Evolutionary conservation across 176 grass and related monocot species (phyloP).

Genomic region (Ensete glaucum): DNA sequence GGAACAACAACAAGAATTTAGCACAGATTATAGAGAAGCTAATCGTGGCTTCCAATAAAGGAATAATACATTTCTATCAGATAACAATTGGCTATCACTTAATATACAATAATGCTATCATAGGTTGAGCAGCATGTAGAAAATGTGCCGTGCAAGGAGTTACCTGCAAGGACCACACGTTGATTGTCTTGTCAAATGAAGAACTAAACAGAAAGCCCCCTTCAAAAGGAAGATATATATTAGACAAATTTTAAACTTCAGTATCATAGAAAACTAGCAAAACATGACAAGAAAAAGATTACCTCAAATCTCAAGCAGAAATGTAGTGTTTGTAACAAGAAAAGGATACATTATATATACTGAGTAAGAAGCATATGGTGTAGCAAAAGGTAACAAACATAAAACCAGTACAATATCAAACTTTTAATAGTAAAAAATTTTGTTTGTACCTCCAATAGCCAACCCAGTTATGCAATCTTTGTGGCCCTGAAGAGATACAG

Average conservation of each 20-base stretch:
- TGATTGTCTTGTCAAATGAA: constrained; percentile 97
- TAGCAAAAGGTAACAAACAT: neutral
- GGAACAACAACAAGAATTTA: neutral
- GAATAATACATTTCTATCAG: neutral
- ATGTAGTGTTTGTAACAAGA: neutral
- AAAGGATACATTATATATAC: neutral
- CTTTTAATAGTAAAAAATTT: neutral
- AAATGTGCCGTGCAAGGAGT: constrained; percentile 6
- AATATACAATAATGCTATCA: constrained; percentile 15
- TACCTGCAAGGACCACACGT: constrained; percentile 88
- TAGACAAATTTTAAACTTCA: neutral
- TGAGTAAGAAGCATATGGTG: too few relatives aligned
- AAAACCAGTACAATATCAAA: constrained; percentile 1
- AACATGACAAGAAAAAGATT: neutral
- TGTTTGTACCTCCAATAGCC: constrained; percentile 63
- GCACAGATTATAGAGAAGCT: neutral
- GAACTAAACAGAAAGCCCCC: constrained; percentile 85
- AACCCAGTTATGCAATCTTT: constrained; percentile 78
- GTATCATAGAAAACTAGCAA: neutral
- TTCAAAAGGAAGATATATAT: constrained; percentile 27
- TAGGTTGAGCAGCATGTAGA: neutral
- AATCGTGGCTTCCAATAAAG: constrained; percentile 16
- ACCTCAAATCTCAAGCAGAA: constrained; percentile 1
- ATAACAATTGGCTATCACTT: neutral
- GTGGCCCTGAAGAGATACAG: constrained; percentile 47